phyloP scores from a whole-genome alignment of 305 asterid species.

The Fraxinus albicans region DNA sequence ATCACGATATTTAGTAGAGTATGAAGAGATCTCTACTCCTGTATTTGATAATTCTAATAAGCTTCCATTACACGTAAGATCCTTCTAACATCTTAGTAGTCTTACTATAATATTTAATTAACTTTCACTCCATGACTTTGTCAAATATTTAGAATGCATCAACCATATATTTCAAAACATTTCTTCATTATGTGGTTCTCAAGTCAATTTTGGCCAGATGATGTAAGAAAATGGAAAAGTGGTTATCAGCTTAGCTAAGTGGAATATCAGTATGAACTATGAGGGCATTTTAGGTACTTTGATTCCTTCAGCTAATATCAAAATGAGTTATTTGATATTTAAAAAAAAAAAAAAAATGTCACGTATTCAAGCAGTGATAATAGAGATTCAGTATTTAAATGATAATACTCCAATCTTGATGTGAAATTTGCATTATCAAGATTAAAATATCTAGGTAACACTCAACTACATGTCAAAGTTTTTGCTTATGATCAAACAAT shows the following conservation, averaged over 20 bases:
- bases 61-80: background rate
- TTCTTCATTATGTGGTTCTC: background rate
- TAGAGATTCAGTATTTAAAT: background rate
- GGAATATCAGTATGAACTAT: background rate
- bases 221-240: background rate
- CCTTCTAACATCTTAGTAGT: background rate
- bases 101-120: background rate
- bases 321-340: background rate
- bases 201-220: background rate
- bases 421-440: background rate
- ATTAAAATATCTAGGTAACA: conserved; percentile 7
- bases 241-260: background rate
- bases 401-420: conserved; percentile 1
- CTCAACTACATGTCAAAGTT: conserved; percentile 2
- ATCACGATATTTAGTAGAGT: background rate
- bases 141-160: background rate
- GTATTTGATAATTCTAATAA: background rate
- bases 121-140: background rate
- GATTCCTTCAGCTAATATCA: background rate
- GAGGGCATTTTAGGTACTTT: background rate
- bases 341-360: background rate
- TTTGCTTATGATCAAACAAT: conserved; percentile 10
- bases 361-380: background rate
- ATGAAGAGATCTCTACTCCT: background rate
- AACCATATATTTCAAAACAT: background rate